Percentiles rank a stretch among this genome's conserved stretches.
phyloP scores from a whole-genome alignment of 2,329 filamentous ascomycete genomes.

The Chaetomiaceae sp. region DNA sequence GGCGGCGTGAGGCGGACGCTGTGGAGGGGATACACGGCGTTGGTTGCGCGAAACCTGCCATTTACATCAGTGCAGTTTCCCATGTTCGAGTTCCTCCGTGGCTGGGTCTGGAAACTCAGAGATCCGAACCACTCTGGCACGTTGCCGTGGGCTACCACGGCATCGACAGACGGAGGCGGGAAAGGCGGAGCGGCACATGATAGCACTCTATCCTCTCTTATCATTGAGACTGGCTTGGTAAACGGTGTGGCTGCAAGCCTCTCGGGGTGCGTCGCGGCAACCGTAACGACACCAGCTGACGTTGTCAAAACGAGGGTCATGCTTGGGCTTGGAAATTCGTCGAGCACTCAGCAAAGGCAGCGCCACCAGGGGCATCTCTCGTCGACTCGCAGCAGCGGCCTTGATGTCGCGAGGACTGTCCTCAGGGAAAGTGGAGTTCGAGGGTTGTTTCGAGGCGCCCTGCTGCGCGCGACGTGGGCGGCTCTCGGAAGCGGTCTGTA shows the following conservation, averaged over 20 bases:
- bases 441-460: constrained; percentile 73
- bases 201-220: constrained; percentile 34
- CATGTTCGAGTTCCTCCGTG: constrained; percentile 70
- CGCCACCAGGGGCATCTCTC: neutral
- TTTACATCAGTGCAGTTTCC: constrained; percentile 89
- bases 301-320: constrained; percentile 89
- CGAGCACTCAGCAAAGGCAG: constrained; percentile 9
- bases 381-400: constrained; percentile 37
- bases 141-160: constrained; percentile 26
- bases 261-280: constrained; percentile 70
- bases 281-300: constrained; percentile 83
- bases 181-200: constrained; percentile 17
- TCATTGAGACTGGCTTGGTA: constrained; percentile 65
- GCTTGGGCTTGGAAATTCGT: constrained; percentile 52
- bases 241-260: constrained; percentile 70
- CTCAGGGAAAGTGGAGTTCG: constrained; percentile 61
- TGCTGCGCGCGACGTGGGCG: constrained; percentile 73
- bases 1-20: constrained; percentile 54
- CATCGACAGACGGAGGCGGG: constrained; percentile 21
- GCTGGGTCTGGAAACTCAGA: constrained; percentile 45
- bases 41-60: constrained; percentile 77
- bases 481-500: constrained; percentile 79
- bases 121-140: constrained; percentile 30
- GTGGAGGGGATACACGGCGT: constrained; percentile 70
- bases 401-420: constrained; percentile 62